Base-by-base conservation (phyloP, 2,329 filamentous ascomycete species). In the Nothophoma quercina region DNA sequence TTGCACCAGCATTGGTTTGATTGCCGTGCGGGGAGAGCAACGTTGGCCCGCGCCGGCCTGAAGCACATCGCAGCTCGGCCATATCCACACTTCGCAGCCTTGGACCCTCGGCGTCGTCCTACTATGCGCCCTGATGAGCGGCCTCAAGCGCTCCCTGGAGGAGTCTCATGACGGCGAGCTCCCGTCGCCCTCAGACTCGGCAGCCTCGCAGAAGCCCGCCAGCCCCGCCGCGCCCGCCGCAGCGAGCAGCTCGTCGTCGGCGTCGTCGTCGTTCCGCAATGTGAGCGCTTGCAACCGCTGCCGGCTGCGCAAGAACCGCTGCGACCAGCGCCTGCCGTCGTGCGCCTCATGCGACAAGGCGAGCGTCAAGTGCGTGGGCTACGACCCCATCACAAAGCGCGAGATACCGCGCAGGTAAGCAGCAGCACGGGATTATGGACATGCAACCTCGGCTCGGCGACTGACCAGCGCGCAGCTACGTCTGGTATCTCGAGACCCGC, bases 351-450 rank as follows among this genome's bases (percentile, higher is more conserved):
- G 93, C 76, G 91, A 93, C 73, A 97, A 97, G 78, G 93, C 90
- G n/a, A 84, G 85, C 52, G 90, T 96, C 36, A 88, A 90, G 62
- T 98, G 95, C 73, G 91, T 97, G 42, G 93, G 93, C 58, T 97
- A 96, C 75, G 93, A 98, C 72, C 93, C 93, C 26, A 96, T 97
- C 69, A 96, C 91, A 19, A 97, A 97, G 81, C 88, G 90, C 70
- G 92, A 97, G 77, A 96, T 98, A 52, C 93, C 93, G 41, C 85
- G 93, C 26, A 40, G 26, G 38, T 19, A 30, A 26, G 23, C 23
- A 26, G n/a, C n/a, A n/a, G n/a, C n/a, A n/a, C n/a, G n/a, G n/a
- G n/a, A n/a, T n/a, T n/a, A n/a, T n/a, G n/a, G n/a, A n/a, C n/a
- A n/a, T n/a, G n/a, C n/a, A n/a, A n/a, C 36, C 36, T 28, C 36